Percentiles rank a stretch among this genome's conserved stretches.
Evolutionary conservation across 805 yeast genomes (phyloP).

Genomic region (Schizosaccharomyces lindneri): DNA sequence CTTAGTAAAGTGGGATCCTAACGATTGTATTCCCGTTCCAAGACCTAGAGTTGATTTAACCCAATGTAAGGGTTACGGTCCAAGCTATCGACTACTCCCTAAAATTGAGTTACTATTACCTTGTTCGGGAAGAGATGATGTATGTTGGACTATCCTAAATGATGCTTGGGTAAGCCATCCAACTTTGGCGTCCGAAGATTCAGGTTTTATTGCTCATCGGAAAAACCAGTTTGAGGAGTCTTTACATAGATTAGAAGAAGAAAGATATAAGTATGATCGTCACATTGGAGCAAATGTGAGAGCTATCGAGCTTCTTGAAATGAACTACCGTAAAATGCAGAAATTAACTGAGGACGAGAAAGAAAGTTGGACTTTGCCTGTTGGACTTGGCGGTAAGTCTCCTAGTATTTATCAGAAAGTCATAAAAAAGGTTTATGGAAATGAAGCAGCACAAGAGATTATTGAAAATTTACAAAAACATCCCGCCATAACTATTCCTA

Average conservation of each 20-base stretch:
- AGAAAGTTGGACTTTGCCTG: slow-evolving; percentile 61
- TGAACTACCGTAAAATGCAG: slow-evolving; percentile 84
- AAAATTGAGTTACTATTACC: slow-evolving; percentile 91
- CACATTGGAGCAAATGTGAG: slow-evolving; percentile 85
- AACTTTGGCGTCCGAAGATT: slow-evolving; percentile 98
- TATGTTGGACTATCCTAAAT: slow-evolving; percentile 96
- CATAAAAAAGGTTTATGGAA: slow-evolving; percentile 74
- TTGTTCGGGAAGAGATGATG: slow-evolving; percentile 91
- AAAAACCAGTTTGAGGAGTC: slow-evolving; percentile 95
- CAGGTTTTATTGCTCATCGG: slow-evolving; percentile 93
- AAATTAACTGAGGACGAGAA: slow-evolving; percentile 83
- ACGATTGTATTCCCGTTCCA: slow-evolving; percentile 60
- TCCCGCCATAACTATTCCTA: slow-evolving; percentile 87
- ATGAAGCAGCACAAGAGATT: slow-evolving; percentile 86
- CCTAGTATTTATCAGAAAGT: slow-evolving; percentile 82
- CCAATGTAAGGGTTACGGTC: slow-evolving; percentile 63
- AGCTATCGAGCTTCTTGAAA: slow-evolving; percentile 84
- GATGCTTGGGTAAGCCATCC: slow-evolving; percentile 99
- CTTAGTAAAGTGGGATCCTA: slow-evolving; percentile 72
- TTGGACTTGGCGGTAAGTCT: slow-evolving; percentile 82
- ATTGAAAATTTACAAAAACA: slow-evolving; percentile 86
- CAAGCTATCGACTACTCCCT: slow-evolving; percentile 78
- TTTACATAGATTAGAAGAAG: slow-evolving; percentile 83
- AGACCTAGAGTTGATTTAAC: slow-evolving; percentile 79
- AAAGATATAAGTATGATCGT: slow-evolving; percentile 88